Evolutionary conservation across 2,329 filamentous ascomycete genomes (phyloP), one percentile per base, ranked within the genome.

Genomic region (Purpureocillium lavendulum): DNA sequence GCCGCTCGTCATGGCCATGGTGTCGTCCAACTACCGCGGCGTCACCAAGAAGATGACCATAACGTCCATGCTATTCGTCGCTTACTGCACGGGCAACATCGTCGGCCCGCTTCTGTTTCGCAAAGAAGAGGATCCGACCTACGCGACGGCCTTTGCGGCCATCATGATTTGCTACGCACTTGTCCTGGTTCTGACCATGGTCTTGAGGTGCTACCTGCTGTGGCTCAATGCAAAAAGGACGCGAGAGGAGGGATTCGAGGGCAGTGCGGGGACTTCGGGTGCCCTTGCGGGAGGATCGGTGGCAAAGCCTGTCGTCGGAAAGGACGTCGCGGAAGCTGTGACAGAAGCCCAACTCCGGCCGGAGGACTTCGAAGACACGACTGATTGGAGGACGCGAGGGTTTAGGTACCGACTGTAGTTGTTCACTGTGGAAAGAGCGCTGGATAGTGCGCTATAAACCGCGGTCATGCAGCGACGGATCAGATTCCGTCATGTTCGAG

Each of bases 31-130:
- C 50, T 73, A 69, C 46, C 65, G 68, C 11, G 74, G 74, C 13
- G 69, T 75, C 15, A 75, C 73, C 26, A 78, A 78, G 61, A 78
- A 77, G 55, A 73, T 75, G 65, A 75, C 73, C 7, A 69, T 77
- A 40, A 77, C 71, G 2, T 71, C 71, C 0, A 48, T 77, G 48
- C 53, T 77, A 4, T 76, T 78, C 45, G 50, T 76, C 9, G 68
- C 66, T 3, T 78, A 77, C 47, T 77, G 73, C 39, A 55, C 64
- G 1, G 74, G 74, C 2, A 78, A 77, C 43, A 75, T 78, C 34
- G 60, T 63, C 1, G 73, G 74, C 0, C 74, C 75, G 3, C 73
- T 77, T 33, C 66, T 77, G 47, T 79, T 77, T 53, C 61, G 58
- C 33, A 52, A 64, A 3, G 42, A 48, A 2, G 71, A 78, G 48